Conservation (phyloP, 306 rosid species). For the Abrus pulchellus region DNA sequence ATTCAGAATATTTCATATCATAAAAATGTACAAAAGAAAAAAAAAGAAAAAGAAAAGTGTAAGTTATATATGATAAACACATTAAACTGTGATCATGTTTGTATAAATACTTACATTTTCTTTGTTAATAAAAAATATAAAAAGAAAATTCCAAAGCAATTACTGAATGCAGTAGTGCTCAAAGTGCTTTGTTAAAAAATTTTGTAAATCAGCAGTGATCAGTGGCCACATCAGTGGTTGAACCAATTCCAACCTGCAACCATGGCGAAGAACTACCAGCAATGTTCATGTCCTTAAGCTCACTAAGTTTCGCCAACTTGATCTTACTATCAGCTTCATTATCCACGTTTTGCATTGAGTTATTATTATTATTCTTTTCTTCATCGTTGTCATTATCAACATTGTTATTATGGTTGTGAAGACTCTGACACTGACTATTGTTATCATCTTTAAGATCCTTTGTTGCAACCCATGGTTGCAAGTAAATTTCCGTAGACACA, state of each 20-base stretch:
- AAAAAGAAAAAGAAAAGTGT: slow-evolving; percentile 1
- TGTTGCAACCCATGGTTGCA: slow-evolving; percentile 67
- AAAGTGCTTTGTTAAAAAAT: slow-evolving; percentile 36
- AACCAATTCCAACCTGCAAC: slow-evolving; percentile 94
- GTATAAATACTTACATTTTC: slow-evolving; percentile 64
- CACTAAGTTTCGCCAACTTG: slow-evolving; percentile 88
- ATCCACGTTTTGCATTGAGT: slow-evolving; percentile 57
- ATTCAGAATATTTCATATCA: slow-evolving; percentile 45
- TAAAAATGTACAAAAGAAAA: slow-evolving; percentile 51
- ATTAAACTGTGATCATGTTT: slow-evolving; percentile 32
- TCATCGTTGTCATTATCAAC: slow-evolving; percentile 51
- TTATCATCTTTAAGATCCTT: slow-evolving; percentile 49
- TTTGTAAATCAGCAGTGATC: slow-evolving; percentile 50
- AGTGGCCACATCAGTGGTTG: slow-evolving; percentile 70
- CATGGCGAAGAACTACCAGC: slow-evolving; percentile 83
- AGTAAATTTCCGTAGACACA: slow-evolving; percentile 63
- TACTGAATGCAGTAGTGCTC: slow-evolving; percentile 26
- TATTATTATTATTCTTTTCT: slow-evolving; percentile 51
- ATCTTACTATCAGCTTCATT: slow-evolving; percentile 83
- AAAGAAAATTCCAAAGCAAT: slow-evolving; percentile 33
- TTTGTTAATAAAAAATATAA: slow-evolving; percentile 17
- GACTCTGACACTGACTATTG: slow-evolving; percentile 47
- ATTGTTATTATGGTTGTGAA: neutral
- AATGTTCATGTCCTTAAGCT: slow-evolving; percentile 72
- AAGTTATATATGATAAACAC: slow-evolving; percentile 34